Evolutionary conservation across 257 asterid genomes (phyloP).

Genomic region (Capsicum chinense): DNA sequence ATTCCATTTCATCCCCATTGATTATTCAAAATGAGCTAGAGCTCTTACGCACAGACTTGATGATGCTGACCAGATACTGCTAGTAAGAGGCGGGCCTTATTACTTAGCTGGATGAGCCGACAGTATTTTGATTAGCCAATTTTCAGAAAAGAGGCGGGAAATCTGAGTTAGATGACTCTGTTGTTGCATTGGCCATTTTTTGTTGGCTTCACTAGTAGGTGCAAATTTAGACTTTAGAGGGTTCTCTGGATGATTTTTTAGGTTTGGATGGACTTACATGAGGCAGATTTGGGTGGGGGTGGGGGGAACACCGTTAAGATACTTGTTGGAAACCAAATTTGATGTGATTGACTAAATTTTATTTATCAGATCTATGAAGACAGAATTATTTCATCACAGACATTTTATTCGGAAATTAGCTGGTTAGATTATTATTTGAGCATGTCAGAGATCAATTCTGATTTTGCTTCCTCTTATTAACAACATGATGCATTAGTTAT

Average conservation of each 20-base stretch:
- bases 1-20: neutral
- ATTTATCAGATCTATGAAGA: neutral
- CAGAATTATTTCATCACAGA: neutral
- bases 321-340: neutral
- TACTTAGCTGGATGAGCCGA: slow-evolving; percentile 23
- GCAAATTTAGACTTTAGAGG: slow-evolving; percentile 3
- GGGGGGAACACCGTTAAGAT: neutral
- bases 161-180: neutral
- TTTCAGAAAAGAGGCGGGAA: neutral
- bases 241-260: slow-evolving; percentile 9
- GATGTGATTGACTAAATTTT: neutral
- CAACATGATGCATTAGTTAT: neutral
- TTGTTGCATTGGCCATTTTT: slow-evolving; percentile 8
- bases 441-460: slow-evolving; percentile 4
- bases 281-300: neutral
- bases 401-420: neutral
- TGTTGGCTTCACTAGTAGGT: slow-evolving; percentile 12
- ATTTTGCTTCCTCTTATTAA: slow-evolving; percentile 15
- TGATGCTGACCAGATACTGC: neutral
- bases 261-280: neutral
- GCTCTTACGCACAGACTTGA: neutral
- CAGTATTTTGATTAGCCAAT: neutral
- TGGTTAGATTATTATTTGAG: neutral
- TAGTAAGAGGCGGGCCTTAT: neutral
- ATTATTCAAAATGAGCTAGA: slow-evolving; percentile 19